These are phyloP conservation scores for Carallia pectinifolia DNA, from an alignment of 345 rosid genomes.

Conservation along the genomic window DNA sequence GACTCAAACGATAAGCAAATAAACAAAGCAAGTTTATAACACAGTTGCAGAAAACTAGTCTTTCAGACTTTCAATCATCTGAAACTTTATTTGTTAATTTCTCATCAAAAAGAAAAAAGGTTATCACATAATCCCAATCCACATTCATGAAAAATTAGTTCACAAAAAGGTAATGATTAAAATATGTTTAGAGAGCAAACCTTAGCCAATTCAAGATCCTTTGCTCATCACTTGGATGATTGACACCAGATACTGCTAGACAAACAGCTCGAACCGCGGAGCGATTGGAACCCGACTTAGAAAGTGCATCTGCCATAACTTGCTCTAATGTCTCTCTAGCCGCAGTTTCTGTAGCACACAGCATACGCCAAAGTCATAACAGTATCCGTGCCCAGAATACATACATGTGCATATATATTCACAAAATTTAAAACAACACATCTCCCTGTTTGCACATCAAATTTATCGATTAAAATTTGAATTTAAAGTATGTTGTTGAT, in stretches of 20 bases:
- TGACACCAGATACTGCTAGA: slow-evolving; percentile 93
- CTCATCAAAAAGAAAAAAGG: no score
- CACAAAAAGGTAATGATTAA: background rate
- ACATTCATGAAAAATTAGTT: background rate
- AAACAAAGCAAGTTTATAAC: background rate
- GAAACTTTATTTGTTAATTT: no score
- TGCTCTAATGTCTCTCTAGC: slow-evolving; percentile 84
- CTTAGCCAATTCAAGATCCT: slow-evolving; percentile 82
- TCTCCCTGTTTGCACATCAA: no score
- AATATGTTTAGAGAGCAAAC: slow-evolving; percentile 30
- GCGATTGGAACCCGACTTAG: slow-evolving; percentile 56
- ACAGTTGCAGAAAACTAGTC: background rate
- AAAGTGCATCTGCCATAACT: slow-evolving; percentile 86
- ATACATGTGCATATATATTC: no score
- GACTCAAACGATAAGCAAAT: no score
- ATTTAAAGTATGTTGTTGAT: no score
- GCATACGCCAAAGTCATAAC: background rate
- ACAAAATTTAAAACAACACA: no score
- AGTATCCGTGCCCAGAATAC: no score
- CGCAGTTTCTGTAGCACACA: slow-evolving; percentile 52
- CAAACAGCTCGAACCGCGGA: slow-evolving; percentile 85
- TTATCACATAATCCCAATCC: no score
- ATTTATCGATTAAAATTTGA: no score
- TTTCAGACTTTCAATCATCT: no score
- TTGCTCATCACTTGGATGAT: slow-evolving; percentile 82